Base-by-base conservation (phyloP, 176 grass and related monocot species). In the Oryza officinalis region DNA sequence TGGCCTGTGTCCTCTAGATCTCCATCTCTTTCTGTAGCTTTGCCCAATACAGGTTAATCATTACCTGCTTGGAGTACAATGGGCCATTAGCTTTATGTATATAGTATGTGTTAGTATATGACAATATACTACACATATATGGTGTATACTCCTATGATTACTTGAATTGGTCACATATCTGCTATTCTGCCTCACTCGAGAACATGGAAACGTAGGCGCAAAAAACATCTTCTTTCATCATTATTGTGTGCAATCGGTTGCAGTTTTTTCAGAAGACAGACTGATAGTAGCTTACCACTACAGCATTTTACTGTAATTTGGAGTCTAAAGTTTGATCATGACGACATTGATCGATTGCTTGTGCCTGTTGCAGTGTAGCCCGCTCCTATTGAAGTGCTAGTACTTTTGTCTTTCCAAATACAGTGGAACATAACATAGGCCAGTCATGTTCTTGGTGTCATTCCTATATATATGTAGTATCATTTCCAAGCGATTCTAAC, bases 21-120 rank as follows among this genome's bases (percentile, higher is more conserved):
- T 43, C 65, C 60, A 68, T 61, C n/a, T 78, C 33, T 47, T 75
- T 69, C 22, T 31, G 31, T 82, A 47, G 26, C 32, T 82, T 79
- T 50, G 11, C 57, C 73, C 10, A 78, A 40, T 85, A 33, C 26
- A 30, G 33, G 27, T 77, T 72, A 32, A 74, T 79, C 84, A 68
- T 75, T 52, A 60, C 60, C 23, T 60, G 5, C 35, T 78, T 66
- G 7, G 23, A 78, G 66, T 78, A 74, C 46, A 6, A 41, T 49
- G 28, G 27, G 63, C 41, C 46, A 61, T 65, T 79, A 11, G 27
- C 17, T 67, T 59, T 17, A 22, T 28, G 4, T 78, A 27, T 18
- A 1, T 52, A 25, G 2, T n/a, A 61, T 57, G 6, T 57, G 7
- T 5, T 57, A 2, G 2, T 25, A 61, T 61, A 57, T 81, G 32